A percentile compares a stretch with the other conserved stretches of the same genome.
Conservation (phyloP, 108 stramenopile species). For the Cylindrotheca fusiformis region DNA sequence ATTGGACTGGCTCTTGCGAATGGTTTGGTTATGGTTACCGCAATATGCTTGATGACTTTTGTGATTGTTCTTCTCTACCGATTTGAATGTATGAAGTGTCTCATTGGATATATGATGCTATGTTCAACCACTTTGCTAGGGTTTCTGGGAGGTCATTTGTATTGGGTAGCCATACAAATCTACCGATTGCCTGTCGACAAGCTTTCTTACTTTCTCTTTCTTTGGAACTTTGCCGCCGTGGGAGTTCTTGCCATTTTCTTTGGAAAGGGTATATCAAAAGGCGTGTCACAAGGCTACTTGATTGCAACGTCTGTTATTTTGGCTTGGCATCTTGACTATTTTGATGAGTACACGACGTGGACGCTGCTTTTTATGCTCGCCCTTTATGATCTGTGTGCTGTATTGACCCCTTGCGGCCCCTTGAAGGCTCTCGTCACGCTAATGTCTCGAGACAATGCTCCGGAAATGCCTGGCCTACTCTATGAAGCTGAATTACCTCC, state of each 20-base stretch:
- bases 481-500: conserved; percentile 92
- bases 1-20: conserved; percentile 80
- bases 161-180: conserved; percentile 69
- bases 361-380: conserved; percentile 92
- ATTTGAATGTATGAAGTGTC: conserved; percentile 84
- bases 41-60: conserved; percentile 87
- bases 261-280: conserved; percentile 82
- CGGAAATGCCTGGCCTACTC: conserved; percentile 94
- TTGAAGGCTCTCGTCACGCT: conserved; percentile 83
- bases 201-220: conserved; percentile 69
- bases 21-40: conserved; percentile 89
- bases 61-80: conserved; percentile 91
- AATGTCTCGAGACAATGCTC: conserved; percentile 89
- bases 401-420: conserved; percentile 96
- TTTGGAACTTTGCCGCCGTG: conserved; percentile 92
- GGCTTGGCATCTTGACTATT: conserved; percentile 91
- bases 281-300: conserved; percentile 89
- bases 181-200: conserved; percentile 88
- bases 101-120: conserved; percentile 92
- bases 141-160: conserved; percentile 73
- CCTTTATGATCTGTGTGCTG: conserved; percentile 95
- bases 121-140: conserved; percentile 80
- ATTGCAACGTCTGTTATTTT: conserved; percentile 91
- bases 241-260: conserved; percentile 94
- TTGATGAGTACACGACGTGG: conserved; percentile 95